Conservation (phyloP, 192 early-diverging fungal species). For the Irineochytrium annulatum region DNA sequence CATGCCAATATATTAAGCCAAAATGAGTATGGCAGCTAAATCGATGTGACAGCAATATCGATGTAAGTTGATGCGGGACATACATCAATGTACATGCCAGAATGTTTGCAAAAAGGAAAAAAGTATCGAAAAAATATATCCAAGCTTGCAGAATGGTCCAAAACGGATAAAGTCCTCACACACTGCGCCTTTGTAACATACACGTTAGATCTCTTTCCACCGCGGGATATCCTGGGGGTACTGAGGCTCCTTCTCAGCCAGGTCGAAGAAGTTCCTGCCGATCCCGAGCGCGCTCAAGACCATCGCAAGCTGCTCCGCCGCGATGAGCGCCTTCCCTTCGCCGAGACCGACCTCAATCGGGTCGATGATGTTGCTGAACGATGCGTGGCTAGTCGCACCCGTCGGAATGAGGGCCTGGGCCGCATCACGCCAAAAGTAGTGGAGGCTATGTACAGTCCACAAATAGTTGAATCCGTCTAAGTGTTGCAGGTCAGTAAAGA, state of each 20-base stretch:
- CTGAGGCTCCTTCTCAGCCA: slow-evolving; percentile 19
- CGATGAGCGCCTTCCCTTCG: background rate
- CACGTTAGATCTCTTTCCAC: slow-evolving; percentile 5
- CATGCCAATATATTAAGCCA: too few species aligned
- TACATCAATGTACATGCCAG: too few species aligned
- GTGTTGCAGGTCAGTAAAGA: background rate
- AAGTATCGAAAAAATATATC: too few species aligned
- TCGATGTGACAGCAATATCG: too few species aligned
- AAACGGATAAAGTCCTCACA: too few species aligned
- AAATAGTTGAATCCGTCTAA: slow-evolving; percentile 19
- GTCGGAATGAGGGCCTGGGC: slow-evolving; percentile 7
- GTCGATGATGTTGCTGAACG: slow-evolving; percentile 25
- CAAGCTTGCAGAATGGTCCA: too few species aligned
- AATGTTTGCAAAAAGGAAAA: too few species aligned
- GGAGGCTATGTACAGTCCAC: slow-evolving; percentile 24
- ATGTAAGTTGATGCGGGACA: too few species aligned
- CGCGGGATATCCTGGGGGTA: slow-evolving; percentile 18
- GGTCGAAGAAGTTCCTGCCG: slow-evolving; percentile 9
- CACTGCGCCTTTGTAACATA: too few species aligned
- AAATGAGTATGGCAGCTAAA: too few species aligned
- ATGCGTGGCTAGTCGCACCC: background rate
- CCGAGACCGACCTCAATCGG: slow-evolving; percentile 21
- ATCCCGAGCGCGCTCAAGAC: slow-evolving; percentile 8
- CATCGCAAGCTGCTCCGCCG: slow-evolving; percentile 7
- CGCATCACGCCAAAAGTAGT: slow-evolving; percentile 23